Base-by-base conservation (phyloP, 805 yeast genomes). In the Phaffomyces antillensis region DNA sequence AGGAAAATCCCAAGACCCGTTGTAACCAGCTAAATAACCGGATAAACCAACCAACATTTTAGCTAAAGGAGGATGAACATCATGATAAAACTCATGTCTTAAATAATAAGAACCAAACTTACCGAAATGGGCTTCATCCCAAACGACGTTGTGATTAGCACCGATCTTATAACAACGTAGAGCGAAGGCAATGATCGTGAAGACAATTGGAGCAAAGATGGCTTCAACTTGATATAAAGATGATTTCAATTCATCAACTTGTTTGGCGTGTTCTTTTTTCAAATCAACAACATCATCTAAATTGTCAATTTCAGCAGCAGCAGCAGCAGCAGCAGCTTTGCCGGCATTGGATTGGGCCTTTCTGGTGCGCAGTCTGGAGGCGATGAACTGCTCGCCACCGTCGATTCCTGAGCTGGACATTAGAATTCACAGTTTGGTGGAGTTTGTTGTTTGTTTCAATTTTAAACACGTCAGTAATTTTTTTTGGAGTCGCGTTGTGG, bases 51-150 rank as follows among this genome's bases (percentile, higher is more conserved):
- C 86, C 48, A 93, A 73, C 84, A 91, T 83, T 65, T 91, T 91
- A 20, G 97, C 98, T 56, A 91, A 70, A 2, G 99, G 99, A 40
- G 99, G 99, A 66, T 91, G 99, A 31, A 91, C 96, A 65, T 91
- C 99, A 62, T 87, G 95, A 64, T 90, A 91, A 62, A 86, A 88
- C 58, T 87, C 95, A 54, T 87, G 93, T 55, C 77, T 81, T 50
- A 91, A 71, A 65, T 91, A 91, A 63, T 87, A 83, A 12, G 96
- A 83, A 30, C 97, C 98, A 63, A 91, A 91, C 63, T 91, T 93
- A 42, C 97, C 99, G 64, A 91, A 91, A 69, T 90, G 96, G 36
- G 96, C 97, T 63, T 89, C 97, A 67, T 89, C 97, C 97, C 97
- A 90, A 39, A 93, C 93, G 28, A 93, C 97, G 45, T 75, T 72